Evolutionary conservation across 371 early-diverging fungal species (phyloP).

Genomic region (Rhizopus sp.): DNA sequence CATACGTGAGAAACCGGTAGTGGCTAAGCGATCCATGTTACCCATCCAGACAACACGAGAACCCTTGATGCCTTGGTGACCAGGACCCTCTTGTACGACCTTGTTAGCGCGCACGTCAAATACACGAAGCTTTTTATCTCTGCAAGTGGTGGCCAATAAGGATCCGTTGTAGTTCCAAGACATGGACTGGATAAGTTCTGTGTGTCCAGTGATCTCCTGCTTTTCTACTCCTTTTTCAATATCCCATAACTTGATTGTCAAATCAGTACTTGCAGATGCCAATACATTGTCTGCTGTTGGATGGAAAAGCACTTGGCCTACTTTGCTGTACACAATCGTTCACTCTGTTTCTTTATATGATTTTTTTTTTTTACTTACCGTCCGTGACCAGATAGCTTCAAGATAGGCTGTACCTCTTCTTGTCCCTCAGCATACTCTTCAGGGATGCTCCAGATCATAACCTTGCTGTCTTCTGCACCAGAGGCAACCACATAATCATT

Average conservation of each 20-base stretch:
- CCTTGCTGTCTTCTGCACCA: constrained; percentile 92
- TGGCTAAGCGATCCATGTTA: constrained; percentile 74
- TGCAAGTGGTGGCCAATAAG: constrained; percentile 88
- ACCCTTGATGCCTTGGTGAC: constrained; percentile 97
- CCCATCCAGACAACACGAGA: constrained; percentile 94
- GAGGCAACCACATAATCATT: constrained; percentile 93
- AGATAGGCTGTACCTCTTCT: constrained; percentile 62
- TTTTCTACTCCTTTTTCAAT: constrained; percentile 87
- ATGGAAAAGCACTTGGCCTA: constrained; percentile 96
- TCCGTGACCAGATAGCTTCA: constrained; percentile 67
- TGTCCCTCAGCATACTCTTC: constrained; percentile 70
- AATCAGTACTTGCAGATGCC: constrained; percentile 88
- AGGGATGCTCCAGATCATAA: constrained; percentile 95
- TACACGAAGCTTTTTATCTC: constrained; percentile 94
- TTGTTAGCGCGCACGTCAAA: constrained; percentile 90
- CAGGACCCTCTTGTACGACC: constrained; percentile 77
- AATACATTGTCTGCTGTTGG: constrained; percentile 94
- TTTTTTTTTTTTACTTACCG: constrained; percentile 37
- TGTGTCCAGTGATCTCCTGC: constrained; percentile 88
- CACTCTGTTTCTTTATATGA: not conserved
- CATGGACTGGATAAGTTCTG: constrained; percentile 90
- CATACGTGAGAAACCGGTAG: constrained; percentile 93
- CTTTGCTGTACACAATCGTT: constrained; percentile 62
- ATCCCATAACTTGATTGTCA: constrained; percentile 97
- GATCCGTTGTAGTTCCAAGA: constrained; percentile 90